Conservation (phyloP, 306 rosid species). For the barrel medic (Medicago truncatula) region DNA sequence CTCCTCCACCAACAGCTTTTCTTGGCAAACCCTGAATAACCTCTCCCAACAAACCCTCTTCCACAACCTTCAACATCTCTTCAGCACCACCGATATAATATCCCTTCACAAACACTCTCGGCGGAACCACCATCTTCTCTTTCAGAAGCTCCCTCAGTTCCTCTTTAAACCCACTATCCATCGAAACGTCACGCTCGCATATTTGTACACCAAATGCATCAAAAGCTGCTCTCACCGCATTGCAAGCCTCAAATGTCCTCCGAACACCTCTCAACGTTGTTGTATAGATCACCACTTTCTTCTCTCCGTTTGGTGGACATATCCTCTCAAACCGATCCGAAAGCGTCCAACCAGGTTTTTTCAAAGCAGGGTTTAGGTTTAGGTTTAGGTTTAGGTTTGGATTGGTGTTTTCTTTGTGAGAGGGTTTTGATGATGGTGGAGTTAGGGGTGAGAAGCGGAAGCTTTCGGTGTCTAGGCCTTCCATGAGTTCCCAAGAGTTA, state of each 20-base stretch:
- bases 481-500: constrained; percentile 98
- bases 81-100: constrained; percentile 76
- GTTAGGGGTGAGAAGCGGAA: constrained; percentile 65
- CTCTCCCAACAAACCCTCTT: constrained; percentile 70
- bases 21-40: constrained; percentile 70
- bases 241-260: constrained; percentile 80
- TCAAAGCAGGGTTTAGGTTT: constrained; percentile 13
- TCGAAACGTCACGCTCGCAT: constrained; percentile 86
- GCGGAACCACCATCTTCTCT: constrained; percentile 66
- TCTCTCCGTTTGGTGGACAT: constrained; percentile 81
- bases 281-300: constrained; percentile 78
- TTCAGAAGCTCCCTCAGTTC: constrained; percentile 58
- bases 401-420: constrained; percentile 65
- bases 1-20: constrained; percentile 50
- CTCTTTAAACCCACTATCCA: constrained; percentile 78
- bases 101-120: constrained; percentile 77
- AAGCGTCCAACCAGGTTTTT: constrained; percentile 15
- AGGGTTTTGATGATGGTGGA: constrained; percentile 42
- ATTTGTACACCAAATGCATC: constrained; percentile 62
- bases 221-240: constrained; percentile 66
- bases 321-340: constrained; percentile 55
- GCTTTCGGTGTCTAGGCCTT: constrained; percentile 83
- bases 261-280: constrained; percentile 84
- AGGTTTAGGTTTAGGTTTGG: constrained; percentile 53
- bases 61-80: constrained; percentile 62